A percentile compares a stretch with the other conserved stretches of the same genome.
Conservation (phyloP, 345 rosid genomes). For the Camelina sativa region DNA sequence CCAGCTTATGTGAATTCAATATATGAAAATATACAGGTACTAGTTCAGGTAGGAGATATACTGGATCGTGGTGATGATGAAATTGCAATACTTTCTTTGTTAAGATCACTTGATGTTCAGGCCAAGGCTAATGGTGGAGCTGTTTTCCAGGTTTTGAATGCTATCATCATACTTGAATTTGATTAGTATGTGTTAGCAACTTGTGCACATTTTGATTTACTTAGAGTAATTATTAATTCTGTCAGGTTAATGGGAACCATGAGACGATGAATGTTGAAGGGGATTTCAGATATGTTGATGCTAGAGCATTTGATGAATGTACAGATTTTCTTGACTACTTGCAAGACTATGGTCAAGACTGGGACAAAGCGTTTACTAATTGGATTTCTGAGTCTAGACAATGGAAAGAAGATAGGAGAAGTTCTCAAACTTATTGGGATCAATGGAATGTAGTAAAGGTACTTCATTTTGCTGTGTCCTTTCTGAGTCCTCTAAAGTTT, state of each 20-base stretch:
- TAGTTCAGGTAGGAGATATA: slow-evolving; percentile 90
- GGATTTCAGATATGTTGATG: slow-evolving; percentile 82
- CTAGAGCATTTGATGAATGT: slow-evolving; percentile 81
- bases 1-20: slow-evolving; percentile 12
- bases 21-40: slow-evolving; percentile 52
- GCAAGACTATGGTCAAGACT: slow-evolving; percentile 56
- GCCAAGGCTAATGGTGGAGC: slow-evolving; percentile 91
- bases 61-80: slow-evolving; percentile 93
- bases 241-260: slow-evolving; percentile 84
- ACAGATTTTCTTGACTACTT: slow-evolving; percentile 69
- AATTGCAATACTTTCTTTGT: slow-evolving; percentile 78
- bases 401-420: slow-evolving; percentile 55
- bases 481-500: slow-evolving; percentile 4
- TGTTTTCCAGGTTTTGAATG: slow-evolving; percentile 72
- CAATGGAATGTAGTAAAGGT: slow-evolving; percentile 88
- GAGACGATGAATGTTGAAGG: slow-evolving; percentile 96
- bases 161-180: slow-evolving; percentile 6
- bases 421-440: slow-evolving; percentile 65
- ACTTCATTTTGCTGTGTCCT: slow-evolving; percentile 31
- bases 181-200: not conserved
- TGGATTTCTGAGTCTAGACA: slow-evolving; percentile 61
- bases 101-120: slow-evolving; percentile 71
- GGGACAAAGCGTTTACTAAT: slow-evolving; percentile 73
- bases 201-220: not conserved
- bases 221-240: not conserved